A percentile compares a stretch with the other conserved stretches of the same genome.
These are phyloP conservation scores for Eucalyptus decipiens DNA, from an alignment of 345 rosid species.

Conservation along the genomic window DNA sequence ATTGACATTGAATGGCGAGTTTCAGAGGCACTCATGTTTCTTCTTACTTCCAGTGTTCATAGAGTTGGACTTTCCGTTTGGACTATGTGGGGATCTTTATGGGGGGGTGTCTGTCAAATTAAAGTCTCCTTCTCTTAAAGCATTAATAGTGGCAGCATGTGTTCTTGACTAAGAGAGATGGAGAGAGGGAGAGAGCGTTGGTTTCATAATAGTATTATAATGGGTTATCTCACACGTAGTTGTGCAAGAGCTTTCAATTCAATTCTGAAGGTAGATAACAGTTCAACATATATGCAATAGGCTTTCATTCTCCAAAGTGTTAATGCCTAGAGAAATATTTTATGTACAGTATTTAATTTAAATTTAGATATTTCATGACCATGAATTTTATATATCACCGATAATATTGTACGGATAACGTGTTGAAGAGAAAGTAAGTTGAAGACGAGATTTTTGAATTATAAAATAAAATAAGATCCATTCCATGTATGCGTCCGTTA, in stretches of 20 bases:
- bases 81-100: background rate
- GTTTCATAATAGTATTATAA: background rate
- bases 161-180: background rate
- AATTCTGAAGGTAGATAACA: background rate
- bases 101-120: background rate
- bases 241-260: background rate
- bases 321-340: background rate
- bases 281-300: background rate
- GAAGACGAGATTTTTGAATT: background rate
- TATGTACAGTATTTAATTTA: background rate
- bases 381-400: background rate
- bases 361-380: background rate
- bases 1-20: background rate
- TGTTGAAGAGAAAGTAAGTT: background rate
- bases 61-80: background rate
- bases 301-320: background rate
- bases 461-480: background rate
- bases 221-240: background rate
- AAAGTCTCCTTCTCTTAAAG: background rate
- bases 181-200: background rate
- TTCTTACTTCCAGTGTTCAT: background rate
- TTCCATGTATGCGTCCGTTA: background rate
- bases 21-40: background rate
- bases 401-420: background rate
- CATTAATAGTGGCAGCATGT: background rate